A percentile compares a stretch with the other conserved stretches of the same genome.
These are phyloP conservation scores for Cyathus striatus DNA, from an alignment of 768 basidiomycete species.

Conservation along the genomic window DNA sequence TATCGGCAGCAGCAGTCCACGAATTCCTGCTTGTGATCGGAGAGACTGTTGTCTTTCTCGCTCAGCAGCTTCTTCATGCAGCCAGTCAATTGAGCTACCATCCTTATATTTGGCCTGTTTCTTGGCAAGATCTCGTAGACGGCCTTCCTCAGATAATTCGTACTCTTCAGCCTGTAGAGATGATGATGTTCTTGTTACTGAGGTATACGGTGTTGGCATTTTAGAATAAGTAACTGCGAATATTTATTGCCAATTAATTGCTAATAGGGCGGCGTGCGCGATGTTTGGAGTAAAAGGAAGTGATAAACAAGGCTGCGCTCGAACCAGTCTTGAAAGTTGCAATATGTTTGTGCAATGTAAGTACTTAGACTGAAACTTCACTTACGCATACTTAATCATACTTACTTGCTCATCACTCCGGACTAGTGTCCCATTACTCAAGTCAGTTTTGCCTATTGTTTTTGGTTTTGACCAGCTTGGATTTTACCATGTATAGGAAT, in stretches of 20 bases:
- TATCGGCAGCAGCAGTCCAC: constrained; percentile 49
- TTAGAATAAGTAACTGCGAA: constrained; percentile 16
- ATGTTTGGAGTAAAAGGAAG: background rate
- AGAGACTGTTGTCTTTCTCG: constrained; percentile 48
- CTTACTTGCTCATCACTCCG: no score
- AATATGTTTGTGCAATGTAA: no score
- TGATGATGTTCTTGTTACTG: constrained; percentile 13
- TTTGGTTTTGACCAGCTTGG: no score
- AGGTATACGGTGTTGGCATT: constrained; percentile 19
- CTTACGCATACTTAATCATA: no score
- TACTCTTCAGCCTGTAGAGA: constrained; percentile 35
- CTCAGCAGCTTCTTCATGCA: constrained; percentile 59
- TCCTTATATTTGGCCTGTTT: constrained; percentile 44
- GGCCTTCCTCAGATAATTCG: constrained; percentile 42
- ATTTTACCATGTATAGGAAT: no score
- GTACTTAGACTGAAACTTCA: no score
- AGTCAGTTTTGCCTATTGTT: no score
- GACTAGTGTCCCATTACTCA: no score
- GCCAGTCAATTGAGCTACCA: constrained; percentile 65
- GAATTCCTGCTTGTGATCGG: constrained; percentile 46
- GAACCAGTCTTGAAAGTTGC: no score
- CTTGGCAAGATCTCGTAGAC: constrained; percentile 19
- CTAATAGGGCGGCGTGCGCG: no score
- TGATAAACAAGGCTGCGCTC: no score
- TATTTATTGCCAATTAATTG: no score